phyloP scores from a whole-genome alignment of 2,329 filamentous ascomycete species.

The Aspergillus intermedius region DNA sequence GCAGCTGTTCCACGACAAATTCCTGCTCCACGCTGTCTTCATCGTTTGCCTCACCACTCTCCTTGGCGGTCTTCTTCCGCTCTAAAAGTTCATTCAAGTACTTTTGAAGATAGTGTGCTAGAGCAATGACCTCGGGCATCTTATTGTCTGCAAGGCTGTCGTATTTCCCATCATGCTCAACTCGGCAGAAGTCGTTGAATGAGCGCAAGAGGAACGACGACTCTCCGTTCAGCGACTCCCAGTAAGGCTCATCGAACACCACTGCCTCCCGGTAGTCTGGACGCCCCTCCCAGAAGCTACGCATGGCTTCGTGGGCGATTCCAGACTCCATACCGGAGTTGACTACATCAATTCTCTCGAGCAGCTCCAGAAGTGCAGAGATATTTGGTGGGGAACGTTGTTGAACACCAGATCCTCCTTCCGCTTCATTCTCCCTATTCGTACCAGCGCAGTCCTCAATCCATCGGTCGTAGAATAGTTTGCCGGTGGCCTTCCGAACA shows the following conservation, averaged over 20 bases:
- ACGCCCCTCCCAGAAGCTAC: slow-evolving; percentile 88
- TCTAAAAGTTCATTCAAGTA: slow-evolving; percentile 57
- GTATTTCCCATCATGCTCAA: slow-evolving; percentile 65
- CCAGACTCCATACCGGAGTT: slow-evolving; percentile 86
- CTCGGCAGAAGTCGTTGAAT: slow-evolving; percentile 88
- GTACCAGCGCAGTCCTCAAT: slow-evolving; percentile 85
- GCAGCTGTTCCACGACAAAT: slow-evolving; percentile 90
- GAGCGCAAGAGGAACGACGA: slow-evolving; percentile 84
- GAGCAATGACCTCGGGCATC: slow-evolving; percentile 85
- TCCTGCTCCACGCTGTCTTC: slow-evolving; percentile 85
- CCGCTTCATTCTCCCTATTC: slow-evolving; percentile 51
- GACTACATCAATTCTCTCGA: slow-evolving; percentile 89
- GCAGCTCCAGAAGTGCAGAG: slow-evolving; percentile 78
- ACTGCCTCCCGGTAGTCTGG: slow-evolving; percentile 50
- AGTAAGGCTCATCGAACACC: slow-evolving; percentile 41
- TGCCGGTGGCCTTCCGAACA: slow-evolving; percentile 83
- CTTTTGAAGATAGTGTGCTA: slow-evolving; percentile 78
- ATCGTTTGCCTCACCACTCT: slow-evolving; percentile 59
- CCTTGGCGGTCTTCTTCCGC: slow-evolving; percentile 30
- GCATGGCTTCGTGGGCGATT: slow-evolving; percentile 89
- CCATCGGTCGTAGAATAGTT: slow-evolving; percentile 92
- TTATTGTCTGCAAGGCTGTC: slow-evolving; percentile 80
- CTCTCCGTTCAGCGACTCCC: slow-evolving; percentile 58
- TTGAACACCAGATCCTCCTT: slow-evolving; percentile 28
- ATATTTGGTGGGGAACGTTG: slow-evolving; percentile 59